Base-by-base conservation (phyloP, 768 basidiomycete genomes). In the Russula sp. region DNA sequence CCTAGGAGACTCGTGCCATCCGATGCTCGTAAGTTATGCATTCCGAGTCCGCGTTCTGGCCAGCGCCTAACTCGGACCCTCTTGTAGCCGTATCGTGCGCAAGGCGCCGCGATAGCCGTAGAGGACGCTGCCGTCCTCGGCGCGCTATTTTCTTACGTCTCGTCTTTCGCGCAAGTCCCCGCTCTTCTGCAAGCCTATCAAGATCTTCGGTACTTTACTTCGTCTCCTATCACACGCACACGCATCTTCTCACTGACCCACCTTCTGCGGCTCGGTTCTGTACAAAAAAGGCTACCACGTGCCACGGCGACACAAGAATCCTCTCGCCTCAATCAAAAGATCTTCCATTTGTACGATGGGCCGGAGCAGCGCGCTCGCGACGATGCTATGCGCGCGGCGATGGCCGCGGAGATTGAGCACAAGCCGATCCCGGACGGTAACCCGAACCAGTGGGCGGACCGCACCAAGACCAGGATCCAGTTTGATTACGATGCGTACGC, bases 391-490 rank as follows among this genome's bases (percentile, higher is more conserved):
- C 74, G 74, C 11, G 61, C 56, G 1, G 82, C 80, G 31, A 84
- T 80, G 79, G 76, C 73, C 40, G 68, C 67, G 0, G 78, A 78
- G 59, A 64, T 77, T 57, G 67, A 62, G 68, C 51, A 55, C 66
- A 63, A 47, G 55, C 42, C 52, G 59, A 51, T 58, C 32, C 16
- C 74, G 75, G 31, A 71, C 42, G 75, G 74, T 3, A 82, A 79
- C 66, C 74, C 76, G 60, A 85, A 85, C 64, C 77, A 82, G 64
- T 85, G 84, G 84, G 82, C 83, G 6, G 84, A 86, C 69, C 77
- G 75, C 68, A 72, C 70, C 55, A 83, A 82, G 76, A 84, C 72
- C 57, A 61, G 52, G 40, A 66, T 66, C 5, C 78, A 80, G 67
- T 85, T 84, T 71, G 75, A 76, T 14, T 84, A 84, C 62, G 83